Evolutionary conservation across 768 basidiomycete genomes (phyloP).

Genomic region (Leccinum imitatum): DNA sequence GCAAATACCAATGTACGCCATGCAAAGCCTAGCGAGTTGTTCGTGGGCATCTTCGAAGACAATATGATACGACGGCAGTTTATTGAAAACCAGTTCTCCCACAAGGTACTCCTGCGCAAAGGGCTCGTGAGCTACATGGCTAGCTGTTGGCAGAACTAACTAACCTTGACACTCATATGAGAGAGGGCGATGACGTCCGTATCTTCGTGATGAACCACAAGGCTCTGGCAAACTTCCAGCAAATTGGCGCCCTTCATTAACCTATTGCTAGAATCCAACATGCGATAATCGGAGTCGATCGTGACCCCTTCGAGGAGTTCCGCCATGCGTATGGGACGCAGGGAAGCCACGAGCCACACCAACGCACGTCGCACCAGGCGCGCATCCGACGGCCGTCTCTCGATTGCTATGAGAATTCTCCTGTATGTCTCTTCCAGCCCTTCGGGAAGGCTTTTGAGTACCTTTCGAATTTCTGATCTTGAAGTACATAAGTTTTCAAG

Average conservation of each 20-base stretch:
- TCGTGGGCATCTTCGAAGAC: conserved; percentile 10
- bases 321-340: conserved; percentile 9
- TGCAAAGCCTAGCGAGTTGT: conserved; percentile 10
- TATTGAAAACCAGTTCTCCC: conserved; percentile 1
- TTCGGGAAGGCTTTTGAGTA: conserved; percentile 9
- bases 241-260: not conserved
- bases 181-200: conserved; percentile 12
- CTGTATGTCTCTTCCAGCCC: conserved; percentile 24
- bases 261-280: conserved; percentile 1
- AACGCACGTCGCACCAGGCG: conserved; percentile 6
- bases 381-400: not conserved
- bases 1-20: conserved; percentile 8
- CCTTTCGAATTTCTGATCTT: not conserved
- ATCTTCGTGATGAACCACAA: conserved; percentile 10
- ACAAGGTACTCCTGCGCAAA: conserved; percentile 14
- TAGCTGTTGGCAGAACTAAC: not conserved
- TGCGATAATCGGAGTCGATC: not conserved
- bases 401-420: conserved; percentile 17
- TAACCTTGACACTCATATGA: conserved; percentile 21
- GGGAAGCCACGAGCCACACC: conserved; percentile 12
- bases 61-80: conserved; percentile 8
- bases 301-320: conserved; percentile 15
- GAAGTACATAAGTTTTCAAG: conserved; percentile 4
- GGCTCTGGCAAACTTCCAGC: conserved; percentile 4
- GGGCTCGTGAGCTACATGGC: not conserved